These are phyloP conservation scores for Mangifera indica DNA, from an alignment of 345 rosid species.

Conservation along the genomic window DNA sequence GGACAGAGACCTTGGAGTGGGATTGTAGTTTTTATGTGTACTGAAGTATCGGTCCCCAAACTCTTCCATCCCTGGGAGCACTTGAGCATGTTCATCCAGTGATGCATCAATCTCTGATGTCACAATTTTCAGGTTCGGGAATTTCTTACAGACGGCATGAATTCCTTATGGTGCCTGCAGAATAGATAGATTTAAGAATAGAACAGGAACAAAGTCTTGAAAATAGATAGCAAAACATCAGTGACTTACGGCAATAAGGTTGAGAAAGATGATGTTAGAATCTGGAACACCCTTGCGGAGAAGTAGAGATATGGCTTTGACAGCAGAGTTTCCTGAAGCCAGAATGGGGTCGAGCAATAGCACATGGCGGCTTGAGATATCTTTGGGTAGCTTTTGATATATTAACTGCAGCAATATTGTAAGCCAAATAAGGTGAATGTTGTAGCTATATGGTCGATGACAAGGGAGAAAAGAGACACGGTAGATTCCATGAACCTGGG, in stretches of 20 bases:
- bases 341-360: slow-evolving; percentile 82
- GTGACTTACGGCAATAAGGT: slow-evolving; percentile 78
- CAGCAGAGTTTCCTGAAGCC: slow-evolving; percentile 86
- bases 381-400: slow-evolving; percentile 86
- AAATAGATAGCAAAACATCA: not conserved
- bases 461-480: no score
- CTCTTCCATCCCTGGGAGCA: slow-evolving; percentile 90
- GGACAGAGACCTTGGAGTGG: not conserved
- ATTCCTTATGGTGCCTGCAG: slow-evolving; percentile 88
- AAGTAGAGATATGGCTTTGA: slow-evolving; percentile 70
- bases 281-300: slow-evolving; percentile 80
- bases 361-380: slow-evolving; percentile 84
- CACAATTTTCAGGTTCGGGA: slow-evolving; percentile 79
- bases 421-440: slow-evolving; percentile 5
- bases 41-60: slow-evolving; percentile 89
- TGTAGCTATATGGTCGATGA: not conserved
- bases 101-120: slow-evolving; percentile 86
- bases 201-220: not conserved
- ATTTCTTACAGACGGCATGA: slow-evolving; percentile 65
- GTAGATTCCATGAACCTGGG: no score
- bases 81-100: slow-evolving; percentile 47
- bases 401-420: slow-evolving; percentile 56
- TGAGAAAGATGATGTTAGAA: slow-evolving; percentile 92
- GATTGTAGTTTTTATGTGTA: slow-evolving; percentile 33
- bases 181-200: not conserved